Evolutionary conservation across 352 stramenopile species (phyloP), one percentile per base, ranked within the genome.

Genomic region (Phytopythium chamaehyphon): DNA sequence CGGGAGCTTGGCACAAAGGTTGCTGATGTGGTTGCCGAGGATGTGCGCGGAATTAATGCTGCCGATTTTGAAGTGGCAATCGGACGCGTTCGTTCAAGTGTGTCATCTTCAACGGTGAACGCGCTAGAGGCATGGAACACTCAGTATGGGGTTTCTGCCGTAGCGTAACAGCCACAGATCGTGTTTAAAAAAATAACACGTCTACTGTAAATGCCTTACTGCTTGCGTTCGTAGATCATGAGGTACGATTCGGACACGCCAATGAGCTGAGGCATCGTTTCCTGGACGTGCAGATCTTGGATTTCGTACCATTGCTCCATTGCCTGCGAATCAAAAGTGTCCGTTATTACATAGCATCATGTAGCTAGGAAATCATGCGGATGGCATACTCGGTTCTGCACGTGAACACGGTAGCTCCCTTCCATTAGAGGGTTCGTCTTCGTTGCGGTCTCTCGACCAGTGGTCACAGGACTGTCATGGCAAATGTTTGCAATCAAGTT

Each of bases 221-320:
- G 54, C 62, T 92, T 88, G 43, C 80, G 66, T 54, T 92, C 84
- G 67, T 96, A 97, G 51, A 96, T 82, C 72, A 95, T 85, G 69
- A 97, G 76, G 64, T 96, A 96, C 45, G 86, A 90, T 55, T 98
- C 96, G 33, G 88, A 98, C n/a, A 98, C 73, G 15, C 94, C 95
- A 62, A 99, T 98, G 37, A 98, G 83, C 69, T 99, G 95, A 12
- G 97, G 93, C 83, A 98, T 98, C 10, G 94, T 99, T 67, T 99
- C 92, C 51, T 96, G 84, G 8, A 99, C 96, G 51, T 98, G 89
- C 19, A 99, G 71, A 60, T 99, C 96, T 61, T 99, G 95, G 39
- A 99, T 97, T 59, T 99, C 97, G 65, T 98, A 99, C 97, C 96
- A 99, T 56, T 98, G 93, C 43, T 97, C 89, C 5, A 86, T 96